Evolutionary conservation across 495 filamentous ascomycete genomes (phyloP), one percentile per base, ranked within the genome.

Genomic region (Friedmanniomyces simplex): DNA sequence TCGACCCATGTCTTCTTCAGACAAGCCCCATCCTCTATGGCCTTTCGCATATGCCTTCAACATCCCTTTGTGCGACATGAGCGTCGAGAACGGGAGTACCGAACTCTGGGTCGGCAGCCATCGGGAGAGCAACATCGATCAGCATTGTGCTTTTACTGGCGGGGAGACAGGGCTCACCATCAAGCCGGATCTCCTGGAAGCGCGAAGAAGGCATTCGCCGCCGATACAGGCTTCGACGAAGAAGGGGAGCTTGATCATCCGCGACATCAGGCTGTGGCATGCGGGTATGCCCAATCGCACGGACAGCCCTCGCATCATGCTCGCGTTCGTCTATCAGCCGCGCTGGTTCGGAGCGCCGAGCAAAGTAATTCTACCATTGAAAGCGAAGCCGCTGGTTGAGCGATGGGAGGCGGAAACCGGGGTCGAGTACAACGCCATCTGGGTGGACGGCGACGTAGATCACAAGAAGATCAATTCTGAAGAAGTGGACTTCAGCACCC

Each of bases 51-150:
- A 77, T 5, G 75, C 82, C 10, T 65, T 81, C 52, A 82, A 82
- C 52, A 68, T 82, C 3, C 77, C 77, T 0, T 69, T 82, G 1
- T 66, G 77, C 24, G 71, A 70, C 22, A 78, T 79, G 72, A 76
- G 72, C 0, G 67, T 74, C 2, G 69, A 77, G 48, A 83, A 82
- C 55, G 81, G 81, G 7, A 74, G 72, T 0, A 83, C 81, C 0
- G 81, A 84, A 61, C 57, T 83, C 13, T 82, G 80, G 80, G 72
- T 82, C 7, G 81, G 81, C 1, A 82, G 78, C 1, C 80, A 83
- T 58, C 57, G 48, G 21, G 60, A 67, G 18, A 59, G 53, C 28
- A 68, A 61, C 16, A 60, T 75, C 1, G 63, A 66, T 39, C 70
- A 68, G 7, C 78, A 81, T 64, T 73, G 75, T 49, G 53, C 74